Percentiles rank a stretch among this genome's conserved stretches.
Evolutionary conservation across 1,284 basidiomycete genomes (phyloP).

Genomic region (Flammula alnicola): DNA sequence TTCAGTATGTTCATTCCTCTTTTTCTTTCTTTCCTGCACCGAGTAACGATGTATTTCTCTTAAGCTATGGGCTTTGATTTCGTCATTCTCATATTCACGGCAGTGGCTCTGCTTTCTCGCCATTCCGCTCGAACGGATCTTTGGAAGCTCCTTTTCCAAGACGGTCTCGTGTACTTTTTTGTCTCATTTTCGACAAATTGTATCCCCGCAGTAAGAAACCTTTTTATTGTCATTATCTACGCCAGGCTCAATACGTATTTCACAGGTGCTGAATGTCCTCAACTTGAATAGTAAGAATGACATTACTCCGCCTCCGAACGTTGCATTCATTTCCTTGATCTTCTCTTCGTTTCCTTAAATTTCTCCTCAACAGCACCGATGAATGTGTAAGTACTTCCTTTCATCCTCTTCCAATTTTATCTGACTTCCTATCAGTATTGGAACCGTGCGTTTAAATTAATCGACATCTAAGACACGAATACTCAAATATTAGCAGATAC

Average conservation of each 20-base stretch:
- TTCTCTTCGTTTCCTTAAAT: too few species aligned
- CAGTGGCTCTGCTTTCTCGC: conserved; percentile 51
- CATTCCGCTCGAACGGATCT: conserved; percentile 57
- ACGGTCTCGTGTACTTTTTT: conserved; percentile 71
- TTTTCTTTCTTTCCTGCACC: conserved; percentile 1
- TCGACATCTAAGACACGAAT: conserved; percentile 4
- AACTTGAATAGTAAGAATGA: conserved; percentile 62
- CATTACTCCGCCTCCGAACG: too few species aligned
- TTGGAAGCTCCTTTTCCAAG: conserved; percentile 68
- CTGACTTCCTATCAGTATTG: conserved; percentile 32
- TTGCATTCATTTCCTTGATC: too few species aligned
- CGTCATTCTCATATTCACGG: conserved; percentile 58
- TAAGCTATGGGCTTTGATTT: conserved; percentile 73
- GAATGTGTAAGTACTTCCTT: conserved; percentile 57
- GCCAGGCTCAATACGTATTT: conserved; percentile 4
- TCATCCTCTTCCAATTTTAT: conserved; percentile 11
- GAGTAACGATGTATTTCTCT: conserved; percentile 2
- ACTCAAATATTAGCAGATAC: conserved; percentile 45
- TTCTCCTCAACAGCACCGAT: conserved; percentile 66
- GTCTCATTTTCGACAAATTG: conserved; percentile 68
- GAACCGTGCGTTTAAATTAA: conserved; percentile 36
- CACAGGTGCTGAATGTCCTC: conserved; percentile 56
- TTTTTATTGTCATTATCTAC: conserved; percentile 1
- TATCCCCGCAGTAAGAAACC: conserved; percentile 61
- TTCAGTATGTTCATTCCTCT: conserved; percentile 53